A percentile compares a stretch with the other conserved stretches of the same genome.
These are phyloP conservation scores for Lyophyllum shimeji DNA, from an alignment of 768 basidiomycete species.

Conservation along the genomic window DNA sequence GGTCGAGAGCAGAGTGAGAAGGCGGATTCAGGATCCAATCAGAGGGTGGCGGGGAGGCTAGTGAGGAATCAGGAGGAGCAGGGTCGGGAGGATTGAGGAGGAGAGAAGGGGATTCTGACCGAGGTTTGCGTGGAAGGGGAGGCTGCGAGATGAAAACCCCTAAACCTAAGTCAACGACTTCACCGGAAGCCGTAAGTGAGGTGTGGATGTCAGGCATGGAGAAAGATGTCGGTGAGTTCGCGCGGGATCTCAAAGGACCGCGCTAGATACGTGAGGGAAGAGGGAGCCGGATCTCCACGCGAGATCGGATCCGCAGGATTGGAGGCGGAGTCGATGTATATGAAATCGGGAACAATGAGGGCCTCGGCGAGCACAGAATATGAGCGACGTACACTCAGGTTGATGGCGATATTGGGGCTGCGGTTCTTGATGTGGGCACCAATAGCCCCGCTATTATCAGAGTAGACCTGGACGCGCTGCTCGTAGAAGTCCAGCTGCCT, in stretches of 20 bases:
- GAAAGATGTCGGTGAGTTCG: neutral
- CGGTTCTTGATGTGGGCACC: too few relatives aligned
- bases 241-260: neutral
- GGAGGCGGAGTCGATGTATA: slow-evolving; percentile 10
- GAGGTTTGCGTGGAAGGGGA: neutral
- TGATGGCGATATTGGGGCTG: too few relatives aligned
- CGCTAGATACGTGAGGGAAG: neutral
- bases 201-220: neutral
- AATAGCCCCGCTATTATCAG: too few relatives aligned
- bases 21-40: neutral
- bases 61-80: too few relatives aligned
- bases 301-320: slow-evolving; percentile 24
- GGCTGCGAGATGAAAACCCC: neutral
- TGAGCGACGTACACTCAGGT: too few relatives aligned
- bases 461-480: too few relatives aligned
- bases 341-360: neutral
- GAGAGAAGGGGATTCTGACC: neutral
- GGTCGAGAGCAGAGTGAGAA: neutral
- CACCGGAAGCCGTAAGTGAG: neutral
- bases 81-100: neutral
- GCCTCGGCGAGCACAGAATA: slow-evolving; percentile 11
- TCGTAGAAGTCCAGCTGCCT: too few relatives aligned
- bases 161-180: slow-evolving; percentile 1
- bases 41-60: neutral
- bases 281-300: neutral